Percentiles rank a stretch among this genome's conserved stretches.
These are phyloP conservation scores for Dactylellina drechsleri DNA, from an alignment of 2,329 filamentous ascomycete genomes.

Conservation along the genomic window DNA sequence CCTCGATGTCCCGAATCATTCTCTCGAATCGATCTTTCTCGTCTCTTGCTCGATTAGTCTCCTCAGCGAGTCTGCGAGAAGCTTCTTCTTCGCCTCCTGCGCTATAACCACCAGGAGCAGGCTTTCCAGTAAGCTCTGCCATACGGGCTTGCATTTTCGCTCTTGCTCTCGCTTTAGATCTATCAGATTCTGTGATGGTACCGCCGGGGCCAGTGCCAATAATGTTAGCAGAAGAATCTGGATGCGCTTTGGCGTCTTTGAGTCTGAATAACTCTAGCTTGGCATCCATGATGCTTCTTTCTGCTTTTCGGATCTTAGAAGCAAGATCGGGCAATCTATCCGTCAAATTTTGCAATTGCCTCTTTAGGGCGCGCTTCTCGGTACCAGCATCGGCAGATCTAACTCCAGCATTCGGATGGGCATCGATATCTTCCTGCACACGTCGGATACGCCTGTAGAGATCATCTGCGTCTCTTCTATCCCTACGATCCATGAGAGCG, in stretches of 20 bases:
- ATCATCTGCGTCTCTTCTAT: slow-evolving; percentile 91
- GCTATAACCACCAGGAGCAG: slow-evolving; percentile 68
- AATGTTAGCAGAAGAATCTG: slow-evolving; percentile 79
- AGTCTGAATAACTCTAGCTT: slow-evolving; percentile 91
- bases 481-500: slow-evolving; percentile 86
- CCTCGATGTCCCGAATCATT: slow-evolving; percentile 96
- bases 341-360: slow-evolving; percentile 86
- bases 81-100: slow-evolving; percentile 72
- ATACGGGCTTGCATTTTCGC: slow-evolving; percentile 99
- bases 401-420: slow-evolving; percentile 80
- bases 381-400: slow-evolving; percentile 82
- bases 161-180: slow-evolving; percentile 91
- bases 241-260: slow-evolving; percentile 91
- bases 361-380: slow-evolving; percentile 83
- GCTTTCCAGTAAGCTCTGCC: slow-evolving; percentile 87
- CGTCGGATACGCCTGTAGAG: slow-evolving; percentile 90
- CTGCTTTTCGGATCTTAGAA: slow-evolving; percentile 87
- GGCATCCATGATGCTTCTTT: slow-evolving; percentile 91
- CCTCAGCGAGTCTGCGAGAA: slow-evolving; percentile 86
- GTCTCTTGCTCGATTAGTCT: slow-evolving; percentile 79
- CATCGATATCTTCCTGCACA: slow-evolving; percentile 93
- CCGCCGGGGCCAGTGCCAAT: slow-evolving; percentile 94
- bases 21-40: slow-evolving; percentile 94
- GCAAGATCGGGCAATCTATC: slow-evolving; percentile 92
- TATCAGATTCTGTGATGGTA: slow-evolving; percentile 87